Conservation (phyloP, 345 rosid genomes). For the Moricandia moricandioides region DNA sequence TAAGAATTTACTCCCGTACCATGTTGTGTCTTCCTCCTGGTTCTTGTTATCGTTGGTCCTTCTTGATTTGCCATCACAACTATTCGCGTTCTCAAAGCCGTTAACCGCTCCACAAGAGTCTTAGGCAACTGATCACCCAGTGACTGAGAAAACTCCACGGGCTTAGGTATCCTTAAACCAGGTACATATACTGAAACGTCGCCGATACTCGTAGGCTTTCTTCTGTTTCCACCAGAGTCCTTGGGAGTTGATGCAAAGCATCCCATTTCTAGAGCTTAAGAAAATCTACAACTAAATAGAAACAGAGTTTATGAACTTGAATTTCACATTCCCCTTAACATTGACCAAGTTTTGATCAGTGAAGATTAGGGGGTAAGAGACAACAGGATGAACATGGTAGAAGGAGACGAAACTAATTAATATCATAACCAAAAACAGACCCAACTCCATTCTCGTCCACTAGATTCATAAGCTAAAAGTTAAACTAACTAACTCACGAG, state of each 20-base stretch:
- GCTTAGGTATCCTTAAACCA: constrained; percentile 88
- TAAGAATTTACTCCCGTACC: too few relatives aligned
- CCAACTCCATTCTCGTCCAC: constrained; percentile 31
- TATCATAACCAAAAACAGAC: constrained; percentile 58
- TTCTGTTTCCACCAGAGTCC: constrained; percentile 75
- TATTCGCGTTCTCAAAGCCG: constrained; percentile 85
- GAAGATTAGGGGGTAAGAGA: constrained; percentile 5
- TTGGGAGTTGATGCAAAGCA: constrained; percentile 80
- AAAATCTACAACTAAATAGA: constrained; percentile 14
- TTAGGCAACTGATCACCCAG: constrained; percentile 71
- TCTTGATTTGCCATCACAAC: constrained; percentile 98
- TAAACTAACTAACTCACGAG: constrained; percentile 56
- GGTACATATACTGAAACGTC: constrained; percentile 90
- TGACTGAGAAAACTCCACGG: constrained; percentile 73
- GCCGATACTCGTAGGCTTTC: constrained; percentile 86
- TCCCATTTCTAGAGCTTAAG: constrained; percentile 58
- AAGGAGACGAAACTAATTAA: constrained; percentile 37
- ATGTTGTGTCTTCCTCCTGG: constrained; percentile 94
- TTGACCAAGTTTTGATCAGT: not conserved
- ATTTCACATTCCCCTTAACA: not conserved
- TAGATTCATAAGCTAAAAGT: constrained; percentile 39
- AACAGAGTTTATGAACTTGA: constrained; percentile 14
- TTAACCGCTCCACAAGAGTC: constrained; percentile 69
- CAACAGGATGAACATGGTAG: not conserved
- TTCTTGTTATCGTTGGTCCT: constrained; percentile 88